phyloP scores from a whole-genome alignment of 164 flowering plant genomes.

The Tinospora cordifolia region DNA sequence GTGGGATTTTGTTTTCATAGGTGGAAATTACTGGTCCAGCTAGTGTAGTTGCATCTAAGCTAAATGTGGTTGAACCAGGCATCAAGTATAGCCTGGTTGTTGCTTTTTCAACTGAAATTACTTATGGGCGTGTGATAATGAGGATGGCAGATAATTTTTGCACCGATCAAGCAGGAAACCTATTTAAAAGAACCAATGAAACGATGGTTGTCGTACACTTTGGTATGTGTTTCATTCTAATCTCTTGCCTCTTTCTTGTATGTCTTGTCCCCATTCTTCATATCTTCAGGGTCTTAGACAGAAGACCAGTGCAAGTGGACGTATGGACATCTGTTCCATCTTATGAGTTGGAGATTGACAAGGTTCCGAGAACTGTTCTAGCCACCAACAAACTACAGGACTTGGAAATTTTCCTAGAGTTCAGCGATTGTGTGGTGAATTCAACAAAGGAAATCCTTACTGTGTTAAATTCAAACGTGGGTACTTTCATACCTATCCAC shows the following conservation, averaged over 20 bases:
- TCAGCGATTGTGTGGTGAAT: constrained; percentile 37
- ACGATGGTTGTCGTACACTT: constrained; percentile 35
- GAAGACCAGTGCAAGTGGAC: constrained; percentile 46
- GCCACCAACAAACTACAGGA: constrained; percentile 47
- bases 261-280: background rate
- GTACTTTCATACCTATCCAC: constrained; percentile 24
- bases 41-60: constrained; percentile 29
- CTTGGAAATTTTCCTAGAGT: constrained; percentile 45
- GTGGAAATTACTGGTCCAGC: constrained; percentile 40
- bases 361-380: constrained; percentile 40
- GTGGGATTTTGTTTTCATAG: constrained; percentile 22
- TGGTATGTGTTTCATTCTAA: constrained; percentile 24
- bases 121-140: constrained; percentile 34
- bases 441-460: constrained; percentile 38
- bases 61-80: constrained; percentile 26
- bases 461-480: constrained; percentile 30
- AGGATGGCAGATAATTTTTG: constrained; percentile 40
- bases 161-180: constrained; percentile 46
- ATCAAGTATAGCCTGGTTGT: constrained; percentile 33
- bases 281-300: constrained; percentile 30
- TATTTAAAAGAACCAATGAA: constrained; percentile 32
- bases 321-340: constrained; percentile 52
- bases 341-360: constrained; percentile 34
- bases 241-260: background rate
- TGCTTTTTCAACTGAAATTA: constrained; percentile 22